Percentiles rank a stretch among this genome's conserved stretches.
phyloP scores from a whole-genome alignment of 163 green algal genomes.

The Chloromonas sp. region DNA sequence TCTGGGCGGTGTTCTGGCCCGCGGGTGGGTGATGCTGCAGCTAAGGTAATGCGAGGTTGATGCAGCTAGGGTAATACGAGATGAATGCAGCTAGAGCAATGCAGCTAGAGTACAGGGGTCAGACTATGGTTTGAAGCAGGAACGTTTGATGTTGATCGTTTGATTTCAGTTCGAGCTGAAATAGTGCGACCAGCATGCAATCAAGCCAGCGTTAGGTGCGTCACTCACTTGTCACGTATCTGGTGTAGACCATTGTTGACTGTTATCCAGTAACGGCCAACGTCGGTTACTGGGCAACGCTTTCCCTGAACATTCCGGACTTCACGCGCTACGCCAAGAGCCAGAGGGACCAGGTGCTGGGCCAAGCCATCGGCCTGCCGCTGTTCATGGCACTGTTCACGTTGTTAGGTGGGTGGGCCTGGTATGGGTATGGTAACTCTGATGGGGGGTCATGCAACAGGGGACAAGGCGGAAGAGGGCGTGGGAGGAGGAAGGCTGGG shows the following conservation, averaged over 20 bases:
- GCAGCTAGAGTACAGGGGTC: no score
- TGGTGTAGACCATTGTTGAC: not conserved
- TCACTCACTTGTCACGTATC: not conserved
- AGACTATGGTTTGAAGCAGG: no score
- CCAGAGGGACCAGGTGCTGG: conserved; percentile 59
- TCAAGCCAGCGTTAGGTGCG: no score
- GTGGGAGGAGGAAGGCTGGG: no score
- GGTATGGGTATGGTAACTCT: not conserved
- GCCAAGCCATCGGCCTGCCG: conserved; percentile 69
- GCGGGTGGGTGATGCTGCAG: not conserved
- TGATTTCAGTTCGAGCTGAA: no score
- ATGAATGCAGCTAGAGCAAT: no score
- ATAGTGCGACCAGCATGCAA: no score
- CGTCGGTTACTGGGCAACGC: conserved; percentile 45
- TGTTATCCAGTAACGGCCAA: not conserved
- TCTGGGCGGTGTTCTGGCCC: conserved; percentile 56
- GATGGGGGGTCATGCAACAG: no score
- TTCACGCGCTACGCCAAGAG: conserved; percentile 69
- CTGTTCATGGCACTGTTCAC: conserved; percentile 71
- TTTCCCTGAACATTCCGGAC: conserved; percentile 78
- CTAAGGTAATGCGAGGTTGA: no score
- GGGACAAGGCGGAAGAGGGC: no score
- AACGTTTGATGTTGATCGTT: no score
- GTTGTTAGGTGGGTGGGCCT: conserved; percentile 34
- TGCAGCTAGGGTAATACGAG: no score